phyloP scores from a whole-genome alignment of 1,284 basidiomycete genomes.

The Sanguinoderma infundibulare region DNA sequence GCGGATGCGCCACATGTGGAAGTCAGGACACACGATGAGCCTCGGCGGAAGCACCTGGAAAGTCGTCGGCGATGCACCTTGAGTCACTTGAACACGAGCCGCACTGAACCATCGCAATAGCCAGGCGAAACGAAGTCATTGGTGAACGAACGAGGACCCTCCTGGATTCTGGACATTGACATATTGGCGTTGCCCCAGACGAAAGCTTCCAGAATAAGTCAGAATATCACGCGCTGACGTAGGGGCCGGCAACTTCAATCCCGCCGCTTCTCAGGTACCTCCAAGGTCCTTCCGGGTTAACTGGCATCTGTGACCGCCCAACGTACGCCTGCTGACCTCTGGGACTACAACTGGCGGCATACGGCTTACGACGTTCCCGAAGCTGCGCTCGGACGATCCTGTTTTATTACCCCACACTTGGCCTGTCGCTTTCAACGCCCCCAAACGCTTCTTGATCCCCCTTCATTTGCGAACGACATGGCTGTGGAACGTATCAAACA shows the following conservation, averaged over 20 bases:
- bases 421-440: neutral
- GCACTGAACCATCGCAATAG: too few relatives aligned
- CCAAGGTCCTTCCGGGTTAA: neutral
- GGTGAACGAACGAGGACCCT: too few relatives aligned
- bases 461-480: conserved; percentile 1
- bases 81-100: too few relatives aligned
- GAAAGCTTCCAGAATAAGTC: neutral
- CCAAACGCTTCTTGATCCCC: neutral
- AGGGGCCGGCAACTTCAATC: neutral
- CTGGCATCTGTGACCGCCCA: neutral
- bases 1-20: too few relatives aligned
- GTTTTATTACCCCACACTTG: neutral
- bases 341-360: neutral
- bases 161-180: neutral
- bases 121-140: too few relatives aligned
- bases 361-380: neutral
- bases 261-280: neutral
- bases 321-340: neutral
- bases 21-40: neutral
- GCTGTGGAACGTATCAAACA: conserved; percentile 63
- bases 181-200: neutral
- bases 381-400: conserved; percentile 1
- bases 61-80: too few relatives aligned
- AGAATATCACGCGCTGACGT: conserved; percentile 3
- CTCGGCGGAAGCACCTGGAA: too few relatives aligned